A percentile compares a stretch with the other conserved stretches of the same genome.
Conservation (phyloP, 2,329 filamentous ascomycete species). For the Aspergillus aculeatus region DNA sequence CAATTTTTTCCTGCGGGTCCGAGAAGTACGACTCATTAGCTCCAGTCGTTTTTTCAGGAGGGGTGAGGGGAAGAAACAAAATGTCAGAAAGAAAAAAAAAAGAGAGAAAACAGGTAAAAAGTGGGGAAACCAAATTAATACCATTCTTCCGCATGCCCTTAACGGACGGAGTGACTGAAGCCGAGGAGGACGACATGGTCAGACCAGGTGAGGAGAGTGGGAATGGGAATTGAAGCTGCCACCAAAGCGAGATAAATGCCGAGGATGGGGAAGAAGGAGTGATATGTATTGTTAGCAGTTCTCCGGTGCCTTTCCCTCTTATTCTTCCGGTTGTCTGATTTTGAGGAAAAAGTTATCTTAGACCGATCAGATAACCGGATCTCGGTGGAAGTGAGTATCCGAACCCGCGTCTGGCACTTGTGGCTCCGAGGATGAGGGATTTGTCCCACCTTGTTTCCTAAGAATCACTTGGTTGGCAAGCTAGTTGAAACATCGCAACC, state of each 20-base stretch:
- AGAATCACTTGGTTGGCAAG: conserved; percentile 11
- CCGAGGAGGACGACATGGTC: conserved; percentile 48
- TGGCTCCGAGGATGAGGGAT: conserved; percentile 14
- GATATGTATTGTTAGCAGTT: conserved; percentile 2
- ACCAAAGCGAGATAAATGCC: conserved; percentile 4
- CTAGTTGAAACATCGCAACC: conserved; percentile 14
- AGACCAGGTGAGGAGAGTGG: background rate
- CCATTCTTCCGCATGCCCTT: conserved; percentile 80
- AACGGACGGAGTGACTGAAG: conserved; percentile 34
- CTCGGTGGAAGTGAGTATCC: conserved; percentile 31
- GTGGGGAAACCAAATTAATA: conserved; percentile 42
- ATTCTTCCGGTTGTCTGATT: conserved; percentile 14
- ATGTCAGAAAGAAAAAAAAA: conserved; percentile 13
- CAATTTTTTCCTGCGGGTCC: conserved; percentile 79
- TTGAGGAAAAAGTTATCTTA: conserved; percentile 37
- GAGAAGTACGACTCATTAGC: conserved; percentile 20
- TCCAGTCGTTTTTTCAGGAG: conserved; percentile 1
- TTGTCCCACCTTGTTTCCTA: conserved; percentile 16
- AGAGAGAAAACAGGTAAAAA: conserved; percentile 10
- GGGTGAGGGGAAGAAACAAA: conserved; percentile 3
- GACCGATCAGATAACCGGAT: conserved; percentile 46
- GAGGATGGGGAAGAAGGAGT: background rate
- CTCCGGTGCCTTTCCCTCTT: conserved; percentile 7
- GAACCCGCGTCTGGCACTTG: conserved; percentile 16
- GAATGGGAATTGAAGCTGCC: background rate